Conservation (phyloP, 163 green algal genomes). For the Prototheca wickerhamii region DNA sequence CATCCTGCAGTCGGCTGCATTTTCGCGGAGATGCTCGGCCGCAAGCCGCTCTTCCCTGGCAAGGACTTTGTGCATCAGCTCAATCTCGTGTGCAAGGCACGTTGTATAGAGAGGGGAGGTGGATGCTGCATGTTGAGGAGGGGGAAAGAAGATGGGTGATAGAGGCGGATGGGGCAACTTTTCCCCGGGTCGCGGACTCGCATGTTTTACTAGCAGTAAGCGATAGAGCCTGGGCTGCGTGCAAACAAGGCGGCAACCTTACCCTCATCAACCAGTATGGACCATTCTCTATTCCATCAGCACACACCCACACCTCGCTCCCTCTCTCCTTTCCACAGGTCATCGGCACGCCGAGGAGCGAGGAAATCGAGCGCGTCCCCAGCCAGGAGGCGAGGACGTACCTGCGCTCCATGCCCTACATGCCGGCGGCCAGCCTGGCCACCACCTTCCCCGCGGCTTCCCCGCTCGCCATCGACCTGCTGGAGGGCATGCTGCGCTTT, state of each 20-base stretch:
- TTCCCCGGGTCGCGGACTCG: slow-evolving; percentile 80
- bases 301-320: background rate
- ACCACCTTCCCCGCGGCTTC: slow-evolving; percentile 74
- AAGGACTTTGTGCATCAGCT: slow-evolving; percentile 98
- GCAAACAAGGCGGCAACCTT: background rate
- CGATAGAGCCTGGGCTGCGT: background rate
- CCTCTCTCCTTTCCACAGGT: background rate
- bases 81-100: slow-evolving; percentile 1
- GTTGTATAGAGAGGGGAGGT: background rate
- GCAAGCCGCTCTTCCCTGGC: slow-evolving; percentile 90
- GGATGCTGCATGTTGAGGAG: background rate
- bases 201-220: slow-evolving; percentile 70
- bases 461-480: slow-evolving; percentile 80
- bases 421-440: slow-evolving; percentile 52
- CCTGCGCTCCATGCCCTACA: slow-evolving; percentile 65
- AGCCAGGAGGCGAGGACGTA: slow-evolving; percentile 66
- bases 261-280: background rate
- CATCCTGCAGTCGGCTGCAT: slow-evolving; percentile 84
- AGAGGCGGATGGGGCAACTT: slow-evolving; percentile 65
- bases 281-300: too few relatives aligned
- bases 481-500: slow-evolving; percentile 92
- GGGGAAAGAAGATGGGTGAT: background rate
- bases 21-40: slow-evolving; percentile 88
- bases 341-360: background rate
- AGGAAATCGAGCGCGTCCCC: background rate